These are phyloP conservation scores for Nepenthes alata DNA, from an alignment of 179 eudicot species.

Conservation along the genomic window DNA sequence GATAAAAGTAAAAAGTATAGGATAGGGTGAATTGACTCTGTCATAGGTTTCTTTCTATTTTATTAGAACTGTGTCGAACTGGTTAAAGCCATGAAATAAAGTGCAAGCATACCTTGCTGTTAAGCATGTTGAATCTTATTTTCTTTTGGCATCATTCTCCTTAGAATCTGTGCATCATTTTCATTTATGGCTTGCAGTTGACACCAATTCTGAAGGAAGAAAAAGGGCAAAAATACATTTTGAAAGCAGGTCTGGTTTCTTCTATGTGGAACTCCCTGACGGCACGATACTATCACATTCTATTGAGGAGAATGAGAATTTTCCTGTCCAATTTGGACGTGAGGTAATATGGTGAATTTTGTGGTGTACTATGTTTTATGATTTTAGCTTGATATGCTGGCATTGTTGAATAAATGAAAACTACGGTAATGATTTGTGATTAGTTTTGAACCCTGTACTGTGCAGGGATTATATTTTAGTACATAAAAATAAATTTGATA, in stretches of 20 bases:
- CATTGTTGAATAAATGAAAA: too few relatives aligned
- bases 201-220: slow-evolving; percentile 39
- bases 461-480: too few relatives aligned
- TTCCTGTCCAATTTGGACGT: slow-evolving; percentile 88
- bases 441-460: too few relatives aligned
- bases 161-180: neutral
- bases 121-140: neutral
- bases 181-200: slow-evolving; percentile 26
- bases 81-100: too few relatives aligned
- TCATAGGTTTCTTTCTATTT: too few relatives aligned
- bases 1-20: too few relatives aligned
- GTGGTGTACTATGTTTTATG: too few relatives aligned
- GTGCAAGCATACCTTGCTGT: neutral
- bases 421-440: too few relatives aligned
- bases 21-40: too few relatives aligned
- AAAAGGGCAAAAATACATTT: slow-evolving; percentile 30
- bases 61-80: too few relatives aligned
- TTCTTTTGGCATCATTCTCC: neutral
- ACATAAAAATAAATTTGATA: too few relatives aligned
- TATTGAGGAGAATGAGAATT: slow-evolving; percentile 65
- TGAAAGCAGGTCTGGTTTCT: slow-evolving; percentile 54
- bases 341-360: slow-evolving; percentile 46
- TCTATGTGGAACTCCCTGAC: slow-evolving; percentile 85
- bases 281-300: slow-evolving; percentile 56
- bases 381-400: too few relatives aligned